Percentiles rank a stretch among this genome's conserved stretches.
These are phyloP conservation scores for Xylaria multiplex DNA, from an alignment of 2,329 filamentous ascomycete species.

Conservation along the genomic window DNA sequence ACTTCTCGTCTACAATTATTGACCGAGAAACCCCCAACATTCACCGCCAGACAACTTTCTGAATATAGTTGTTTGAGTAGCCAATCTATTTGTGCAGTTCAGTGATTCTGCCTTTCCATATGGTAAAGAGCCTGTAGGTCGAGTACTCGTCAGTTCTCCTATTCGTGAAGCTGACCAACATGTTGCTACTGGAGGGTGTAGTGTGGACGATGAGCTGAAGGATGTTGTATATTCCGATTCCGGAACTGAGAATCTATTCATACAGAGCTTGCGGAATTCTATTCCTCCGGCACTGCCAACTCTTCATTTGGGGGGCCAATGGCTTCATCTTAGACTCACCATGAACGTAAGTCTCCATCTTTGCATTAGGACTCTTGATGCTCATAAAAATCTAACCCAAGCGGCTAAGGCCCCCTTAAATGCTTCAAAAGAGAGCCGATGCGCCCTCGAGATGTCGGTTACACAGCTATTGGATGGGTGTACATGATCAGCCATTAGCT, in stretches of 20 bases:
- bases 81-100: background rate
- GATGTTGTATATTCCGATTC: slow-evolving; percentile 2
- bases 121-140: background rate
- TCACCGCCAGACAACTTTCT: background rate
- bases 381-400: too few relatives aligned
- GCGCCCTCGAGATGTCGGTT: too few relatives aligned
- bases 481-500: background rate
- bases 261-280: background rate
- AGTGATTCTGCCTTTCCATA: slow-evolving; percentile 5
- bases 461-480: too few relatives aligned
- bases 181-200: background rate
- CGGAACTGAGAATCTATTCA: background rate
- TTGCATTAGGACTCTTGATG: background rate
- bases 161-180: background rate
- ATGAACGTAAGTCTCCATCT: background rate
- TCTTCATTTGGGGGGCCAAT: background rate
- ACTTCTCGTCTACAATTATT: background rate
- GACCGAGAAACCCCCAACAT: background rate
- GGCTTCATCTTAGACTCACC: background rate
- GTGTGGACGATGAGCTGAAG: slow-evolving; percentile 4
- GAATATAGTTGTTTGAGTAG: background rate
- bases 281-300: background rate
- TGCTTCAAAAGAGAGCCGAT: background rate
- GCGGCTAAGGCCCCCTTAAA: background rate
- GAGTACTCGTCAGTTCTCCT: background rate